Base-by-base conservation (phyloP, 495 filamentous ascomycete species). In the Podospora appendiculata region DNA sequence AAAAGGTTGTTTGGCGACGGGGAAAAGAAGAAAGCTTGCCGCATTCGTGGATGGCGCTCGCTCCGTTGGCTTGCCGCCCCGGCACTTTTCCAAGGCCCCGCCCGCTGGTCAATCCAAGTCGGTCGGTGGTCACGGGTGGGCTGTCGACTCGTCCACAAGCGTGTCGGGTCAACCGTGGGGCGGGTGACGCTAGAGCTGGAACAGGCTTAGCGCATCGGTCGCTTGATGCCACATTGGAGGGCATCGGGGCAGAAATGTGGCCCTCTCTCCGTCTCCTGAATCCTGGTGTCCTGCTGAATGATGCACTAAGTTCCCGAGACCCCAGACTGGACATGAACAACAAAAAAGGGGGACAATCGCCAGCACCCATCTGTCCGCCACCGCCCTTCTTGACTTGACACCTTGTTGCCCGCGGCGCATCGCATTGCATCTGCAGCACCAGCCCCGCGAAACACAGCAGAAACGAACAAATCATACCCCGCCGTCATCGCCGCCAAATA, bases 141-240 rank as follows among this genome's bases (percentile, higher is more conserved):
- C 18, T 7, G 43, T 32, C 25, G 2, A 32, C 17, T 12, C 14
- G 33, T n/a, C n/a, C n/a, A n/a, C n/a, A n/a, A n/a, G n/a, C n/a
- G n/a, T n/a, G n/a, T 52, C 13, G 39, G 25, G 42, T 36, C 41
- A 7, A 41, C 14, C 25, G 56, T 57, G 52, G 56, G 56, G 57
- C 39, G 40, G 36, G 14, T 25, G 2, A 13, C 7, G 50, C 58
- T 60, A 60, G 41, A 6, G 32, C 44, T 3, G 9, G 19, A 49
- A 35, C 2, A 1, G 60, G 60, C 2, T 51, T 65, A 58, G 60
- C 40, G 47, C 41, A 42, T 47, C 53, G 56, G 25, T 5, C 25
- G 32, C 32, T 64, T 55, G 60, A 66, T 60, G 60, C 60, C 65
- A 62, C 62, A 58, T 60, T 58, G 60, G 57, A 47, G 57, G 58